These are phyloP conservation scores for Globisporangium orthogonon DNA, from an alignment of 352 stramenopile genomes.

Conservation along the genomic window DNA sequence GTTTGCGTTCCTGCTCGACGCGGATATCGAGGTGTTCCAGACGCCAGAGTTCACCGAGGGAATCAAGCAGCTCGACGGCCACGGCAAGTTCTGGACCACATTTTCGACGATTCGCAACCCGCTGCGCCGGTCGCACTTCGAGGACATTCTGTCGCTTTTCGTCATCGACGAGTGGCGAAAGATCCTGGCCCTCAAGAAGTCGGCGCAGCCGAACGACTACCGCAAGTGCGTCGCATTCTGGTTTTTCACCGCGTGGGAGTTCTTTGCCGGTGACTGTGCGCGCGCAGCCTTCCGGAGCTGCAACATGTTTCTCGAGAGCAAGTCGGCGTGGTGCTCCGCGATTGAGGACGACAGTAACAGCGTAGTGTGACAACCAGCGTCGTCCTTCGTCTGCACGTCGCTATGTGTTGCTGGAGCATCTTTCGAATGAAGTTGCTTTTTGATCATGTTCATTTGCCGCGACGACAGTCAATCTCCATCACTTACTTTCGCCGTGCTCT, in stretches of 20 bases:
- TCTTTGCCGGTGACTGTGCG: slow-evolving; percentile 71
- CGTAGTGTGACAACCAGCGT: slow-evolving; percentile 20
- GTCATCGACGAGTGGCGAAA: slow-evolving; percentile 69
- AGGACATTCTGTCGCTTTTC: slow-evolving; percentile 61
- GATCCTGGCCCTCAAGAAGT: slow-evolving; percentile 79
- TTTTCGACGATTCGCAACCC: slow-evolving; percentile 72
- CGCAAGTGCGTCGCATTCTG: slow-evolving; percentile 85
- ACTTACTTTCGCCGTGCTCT: slow-evolving; percentile 8
- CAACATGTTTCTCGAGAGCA: slow-evolving; percentile 84
- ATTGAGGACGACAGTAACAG: slow-evolving; percentile 12
- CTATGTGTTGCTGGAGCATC: neutral
- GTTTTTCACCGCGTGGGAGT: slow-evolving; percentile 84
- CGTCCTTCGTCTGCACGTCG: neutral
- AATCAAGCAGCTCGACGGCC: slow-evolving; percentile 69
- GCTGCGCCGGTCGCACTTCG: slow-evolving; percentile 64
- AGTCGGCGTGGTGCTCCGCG: slow-evolving; percentile 30
- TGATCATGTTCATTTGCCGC: neutral
- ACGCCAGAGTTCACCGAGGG: slow-evolving; percentile 60
- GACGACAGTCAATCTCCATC: neutral
- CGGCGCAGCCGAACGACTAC: slow-evolving; percentile 81
- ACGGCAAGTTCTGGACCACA: slow-evolving; percentile 83
- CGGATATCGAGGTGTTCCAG: slow-evolving; percentile 57
- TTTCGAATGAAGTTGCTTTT: slow-evolving; percentile 4
- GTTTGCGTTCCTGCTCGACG: slow-evolving; percentile 74
- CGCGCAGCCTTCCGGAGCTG: slow-evolving; percentile 69